Base-by-base conservation (phyloP, 495 filamentous ascomycete species). In the Aspergillus conjunctus region DNA sequence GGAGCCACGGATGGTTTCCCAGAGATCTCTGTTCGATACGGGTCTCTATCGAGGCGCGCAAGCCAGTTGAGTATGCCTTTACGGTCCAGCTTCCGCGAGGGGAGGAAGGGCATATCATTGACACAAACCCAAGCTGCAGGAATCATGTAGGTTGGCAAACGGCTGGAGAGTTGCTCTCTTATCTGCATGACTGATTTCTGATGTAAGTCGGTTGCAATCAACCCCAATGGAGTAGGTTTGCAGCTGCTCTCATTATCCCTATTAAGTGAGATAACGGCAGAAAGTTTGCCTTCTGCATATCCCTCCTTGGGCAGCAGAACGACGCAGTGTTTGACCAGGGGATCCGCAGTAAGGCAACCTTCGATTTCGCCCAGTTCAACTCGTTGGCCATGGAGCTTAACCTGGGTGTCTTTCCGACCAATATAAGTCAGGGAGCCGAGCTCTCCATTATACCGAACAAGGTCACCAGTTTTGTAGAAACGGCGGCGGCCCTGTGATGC, bases 351-450 rank as follows among this genome's bases (percentile, higher is more conserved):
- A 0, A 78, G 65, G 63, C 83, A 75, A 59, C 82, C 81, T 65
- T 90, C 87, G 48, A 90, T 83, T 61, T 90, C 87, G 3, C 81
- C 83, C 15, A 89, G 71, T 66, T 90, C 87, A 34, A 90, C 79
- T 32, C 87, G 73, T 63, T 90, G 87, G 11, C 87, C 87, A 41
- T 84, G 81, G 17, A 88, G 71, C 69, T 90, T 90, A n/a, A 87
- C 82, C 64, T 88, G 86, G 1, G 82, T 82, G 59, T 90, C 87
- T 55, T 85, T 84, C 31, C 87, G 75, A 45, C 86, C 86, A 17
- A 89, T 71, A 69, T 86, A 88, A 41, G 78, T 75, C n/a, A 88
- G 69, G 10, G 73, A 76, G 10, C 83, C 82, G 58, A 74, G 66
- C 6, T 85, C 83, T n/a, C 83, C 81, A 30, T 79, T 74, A 58